Evolutionary conservation across 2,329 filamentous ascomycete genomes (phyloP).

Genomic region (Neopestalotiopsis rosae): DNA sequence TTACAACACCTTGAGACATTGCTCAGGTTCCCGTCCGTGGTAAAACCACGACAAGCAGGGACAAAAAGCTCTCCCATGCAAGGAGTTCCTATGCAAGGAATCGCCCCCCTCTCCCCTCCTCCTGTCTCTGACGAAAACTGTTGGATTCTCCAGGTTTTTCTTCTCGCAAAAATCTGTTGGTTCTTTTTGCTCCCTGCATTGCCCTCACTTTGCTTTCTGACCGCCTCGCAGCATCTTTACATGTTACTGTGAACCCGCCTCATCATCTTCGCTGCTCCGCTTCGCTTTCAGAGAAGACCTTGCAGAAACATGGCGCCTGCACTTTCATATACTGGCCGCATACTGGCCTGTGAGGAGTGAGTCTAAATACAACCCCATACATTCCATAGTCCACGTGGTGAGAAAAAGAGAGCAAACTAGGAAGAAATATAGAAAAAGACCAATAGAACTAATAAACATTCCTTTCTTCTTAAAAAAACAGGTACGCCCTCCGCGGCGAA

Average conservation of each 20-base stretch:
- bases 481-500: slow-evolving; percentile 18
- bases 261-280: no score
- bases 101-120: background rate
- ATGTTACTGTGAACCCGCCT: background rate
- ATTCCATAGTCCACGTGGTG: background rate
- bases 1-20: slow-evolving; percentile 6
- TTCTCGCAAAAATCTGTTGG: background rate
- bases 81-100: background rate
- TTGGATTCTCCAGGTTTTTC: background rate
- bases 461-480: background rate
- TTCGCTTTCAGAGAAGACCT: background rate
- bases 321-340: slow-evolving; percentile 4
- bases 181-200: background rate
- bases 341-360: slow-evolving; percentile 17
- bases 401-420: background rate
- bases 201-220: background rate
- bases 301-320: slow-evolving; percentile 6
- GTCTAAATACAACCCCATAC: background rate
- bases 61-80: background rate
- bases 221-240: background rate
- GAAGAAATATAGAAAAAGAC: no score
- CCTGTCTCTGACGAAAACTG: no score
- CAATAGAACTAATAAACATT: background rate
- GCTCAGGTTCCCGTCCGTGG: slow-evolving; percentile 1
- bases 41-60: background rate